Percentiles rank a stretch among this genome's conserved stretches.
Evolutionary conservation across 306 rosid genomes (phyloP).

Genomic region (Sphenostylis stenocarpa): DNA sequence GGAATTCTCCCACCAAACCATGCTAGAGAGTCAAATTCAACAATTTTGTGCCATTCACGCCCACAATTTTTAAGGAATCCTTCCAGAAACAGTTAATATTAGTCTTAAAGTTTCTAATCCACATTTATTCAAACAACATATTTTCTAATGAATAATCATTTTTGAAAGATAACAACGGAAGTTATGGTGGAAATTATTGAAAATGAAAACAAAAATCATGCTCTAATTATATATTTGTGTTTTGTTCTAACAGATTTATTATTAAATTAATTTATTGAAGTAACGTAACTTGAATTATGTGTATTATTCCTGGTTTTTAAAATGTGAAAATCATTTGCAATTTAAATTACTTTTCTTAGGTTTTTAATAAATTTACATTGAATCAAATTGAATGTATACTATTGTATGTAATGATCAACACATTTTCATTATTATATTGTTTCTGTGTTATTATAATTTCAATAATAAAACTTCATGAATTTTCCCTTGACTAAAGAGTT

Average conservation of each 20-base stretch:
- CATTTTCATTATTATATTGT: not conserved
- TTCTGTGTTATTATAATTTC: not conserved
- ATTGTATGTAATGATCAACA: no score
- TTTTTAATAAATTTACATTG: not conserved
- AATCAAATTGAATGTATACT: not conserved
- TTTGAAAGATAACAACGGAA: not conserved
- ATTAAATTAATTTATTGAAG: not conserved
- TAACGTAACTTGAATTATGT: not conserved
- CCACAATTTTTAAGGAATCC: not conserved
- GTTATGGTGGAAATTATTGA: not conserved
- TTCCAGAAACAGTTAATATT: not conserved
- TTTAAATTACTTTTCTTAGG: not conserved
- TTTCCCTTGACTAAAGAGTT: not conserved
- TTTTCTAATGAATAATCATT: not conserved
- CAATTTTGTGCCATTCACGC: conserved; percentile 12
- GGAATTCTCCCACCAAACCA: conserved; percentile 5
- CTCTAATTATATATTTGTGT: not conserved
- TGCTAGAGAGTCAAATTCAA: conserved; percentile 17
- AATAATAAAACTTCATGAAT: not conserved
- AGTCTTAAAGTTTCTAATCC: not conserved
- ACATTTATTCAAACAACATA: not conserved
- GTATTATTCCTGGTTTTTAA: no score
- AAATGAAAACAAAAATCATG: not conserved
- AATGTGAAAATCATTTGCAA: not conserved
- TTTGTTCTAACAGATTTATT: not conserved